Conservation (phyloP, 306 rosid genomes). For the peach (Prunus persica) region DNA sequence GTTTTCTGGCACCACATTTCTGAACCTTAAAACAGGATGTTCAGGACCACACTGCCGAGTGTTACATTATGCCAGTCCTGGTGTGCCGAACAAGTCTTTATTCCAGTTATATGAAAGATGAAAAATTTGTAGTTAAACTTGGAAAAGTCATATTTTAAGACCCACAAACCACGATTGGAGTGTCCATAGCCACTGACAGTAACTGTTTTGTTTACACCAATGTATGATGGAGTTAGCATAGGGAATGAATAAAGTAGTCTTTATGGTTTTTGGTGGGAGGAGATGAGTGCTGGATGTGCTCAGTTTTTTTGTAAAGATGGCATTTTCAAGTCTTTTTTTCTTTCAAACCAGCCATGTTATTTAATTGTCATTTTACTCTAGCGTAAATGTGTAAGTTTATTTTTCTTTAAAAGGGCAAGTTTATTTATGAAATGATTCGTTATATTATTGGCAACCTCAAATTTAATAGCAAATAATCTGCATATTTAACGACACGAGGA, state of each 20-base stretch:
- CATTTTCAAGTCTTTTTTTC: not conserved
- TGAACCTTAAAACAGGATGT: no score
- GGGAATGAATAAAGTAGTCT: not conserved
- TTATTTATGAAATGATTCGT: not conserved
- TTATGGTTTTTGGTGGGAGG: not conserved
- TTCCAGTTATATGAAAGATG: not conserved
- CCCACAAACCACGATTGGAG: no score
- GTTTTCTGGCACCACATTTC: not conserved
- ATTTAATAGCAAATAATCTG: no score
- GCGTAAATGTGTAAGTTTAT: not conserved
- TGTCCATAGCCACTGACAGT: no score
- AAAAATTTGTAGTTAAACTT: not conserved
- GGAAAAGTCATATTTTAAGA: not conserved
- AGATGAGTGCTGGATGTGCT: not conserved
- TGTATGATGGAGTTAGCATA: not conserved
- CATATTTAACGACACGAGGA: not conserved
- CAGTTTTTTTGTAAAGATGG: not conserved
- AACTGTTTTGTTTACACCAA: not conserved
- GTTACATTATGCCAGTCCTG: not conserved
- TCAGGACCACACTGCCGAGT: no score
- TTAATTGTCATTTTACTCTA: not conserved
- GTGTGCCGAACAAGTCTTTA: not conserved
- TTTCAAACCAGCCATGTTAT: not conserved
- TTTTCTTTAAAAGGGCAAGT: not conserved
- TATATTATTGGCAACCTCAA: not conserved